Evolutionary conservation across 441 rosid genomes (phyloP).

Genomic region (Melastoma candidum): DNA sequence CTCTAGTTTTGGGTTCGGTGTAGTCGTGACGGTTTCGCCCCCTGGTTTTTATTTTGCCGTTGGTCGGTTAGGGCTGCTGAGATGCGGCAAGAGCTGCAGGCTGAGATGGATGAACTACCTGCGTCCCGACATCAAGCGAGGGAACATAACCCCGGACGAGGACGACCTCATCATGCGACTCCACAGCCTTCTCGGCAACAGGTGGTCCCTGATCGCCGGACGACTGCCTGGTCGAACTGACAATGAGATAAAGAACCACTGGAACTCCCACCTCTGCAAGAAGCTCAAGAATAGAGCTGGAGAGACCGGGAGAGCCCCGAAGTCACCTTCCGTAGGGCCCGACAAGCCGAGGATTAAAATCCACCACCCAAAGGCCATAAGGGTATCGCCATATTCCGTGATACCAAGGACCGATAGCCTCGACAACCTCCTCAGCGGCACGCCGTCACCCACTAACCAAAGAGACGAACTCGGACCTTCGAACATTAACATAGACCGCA

Average conservation of each 20-base stretch:
- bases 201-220: constrained; percentile 24
- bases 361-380: constrained; percentile 27
- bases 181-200: constrained; percentile 36
- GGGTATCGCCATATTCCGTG: constrained; percentile 16
- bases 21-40: too few species aligned
- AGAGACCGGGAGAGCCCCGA: not conserved
- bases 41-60: not conserved
- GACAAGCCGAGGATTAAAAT: constrained; percentile 11
- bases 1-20: too few species aligned
- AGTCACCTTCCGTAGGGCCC: too few species aligned
- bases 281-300: constrained; percentile 1
- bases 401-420: constrained; percentile 8
- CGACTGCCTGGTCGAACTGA: constrained; percentile 20
- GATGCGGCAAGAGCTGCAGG: constrained; percentile 28
- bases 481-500: too few species aligned
- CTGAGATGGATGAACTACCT: constrained; percentile 29
- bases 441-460: not conserved
- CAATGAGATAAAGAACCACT: constrained; percentile 27
- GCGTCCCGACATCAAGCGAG: constrained; percentile 21
- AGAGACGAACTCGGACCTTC: too few species aligned
- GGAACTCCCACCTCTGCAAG: constrained; percentile 25
- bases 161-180: constrained; percentile 33
- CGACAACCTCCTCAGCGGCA: not conserved
- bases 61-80: constrained; percentile 8
- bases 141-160: constrained; percentile 21